Base-by-base conservation (phyloP, 768 basidiomycete genomes). In the Russula emetica region DNA sequence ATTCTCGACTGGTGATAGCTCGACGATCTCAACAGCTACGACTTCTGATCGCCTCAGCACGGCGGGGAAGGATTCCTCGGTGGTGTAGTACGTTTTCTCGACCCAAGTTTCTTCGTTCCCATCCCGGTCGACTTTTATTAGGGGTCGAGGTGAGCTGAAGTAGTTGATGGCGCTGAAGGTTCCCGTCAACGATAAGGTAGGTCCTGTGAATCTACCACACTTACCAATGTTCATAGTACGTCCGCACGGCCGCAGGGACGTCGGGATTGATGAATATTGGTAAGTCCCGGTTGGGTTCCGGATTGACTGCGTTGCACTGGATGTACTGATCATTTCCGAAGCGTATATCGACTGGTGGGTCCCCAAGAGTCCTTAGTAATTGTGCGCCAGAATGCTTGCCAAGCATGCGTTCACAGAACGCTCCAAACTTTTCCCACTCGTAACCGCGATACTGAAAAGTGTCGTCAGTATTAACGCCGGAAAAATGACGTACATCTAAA, bases 351-450 rank as follows among this genome's bases (percentile, higher is more conserved):
- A 87, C 86, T 14, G 87, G 81, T 3, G 94, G 92, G 54, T 95
- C 89, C 22, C 87, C 84, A 40, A 81, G 78, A 1, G 78, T 79
- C 71, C 87, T 90, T 53, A 96, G 75, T 11, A 97, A 74, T 62
- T 88, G 88, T 5, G 94, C 91, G 24, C 86, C 86, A 4, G 91
- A 87, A 74, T 94, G 91, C 72, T 95, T 96, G 74, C 85, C 88
- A 59, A 94, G 83, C 85, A 97, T 90, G 42, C 90, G 80, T 73
- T 98, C 94, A 75, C 92, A 92, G 77, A 90, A 93, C 3, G 88
- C 83, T 8, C 87, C 87, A 66, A 86, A 93, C 70, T 92, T 94
- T 76, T 98, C 95, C 93, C 91, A 94, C 71, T 94, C 93, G 71
- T 86, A 90, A 1, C 94, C 96, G 51, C 96, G 92, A 73, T 95